Evolutionary conservation across 495 filamentous ascomycete genomes (phyloP).

Genomic region (Amniculicola lignicola): DNA sequence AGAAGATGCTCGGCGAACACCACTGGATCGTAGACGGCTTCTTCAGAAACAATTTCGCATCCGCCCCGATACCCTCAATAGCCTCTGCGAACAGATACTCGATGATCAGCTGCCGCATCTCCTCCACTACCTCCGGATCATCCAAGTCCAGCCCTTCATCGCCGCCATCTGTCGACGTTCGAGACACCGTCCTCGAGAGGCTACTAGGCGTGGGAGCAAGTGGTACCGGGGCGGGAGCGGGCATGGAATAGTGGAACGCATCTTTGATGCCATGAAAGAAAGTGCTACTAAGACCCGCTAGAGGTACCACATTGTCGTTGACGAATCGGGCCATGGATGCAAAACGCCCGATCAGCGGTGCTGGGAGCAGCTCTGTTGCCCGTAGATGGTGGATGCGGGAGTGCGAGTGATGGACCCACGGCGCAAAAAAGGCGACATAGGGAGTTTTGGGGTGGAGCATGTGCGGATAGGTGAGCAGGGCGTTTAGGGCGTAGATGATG

Average conservation of each 20-base stretch:
- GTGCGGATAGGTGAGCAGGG: constrained; percentile 21
- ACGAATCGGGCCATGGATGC: constrained; percentile 18
- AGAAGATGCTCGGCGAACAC: constrained; percentile 5
- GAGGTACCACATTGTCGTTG: constrained; percentile 20
- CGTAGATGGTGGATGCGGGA: constrained; percentile 5
- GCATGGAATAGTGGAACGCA: background rate
- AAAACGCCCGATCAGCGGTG: constrained; percentile 21
- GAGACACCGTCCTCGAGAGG: background rate
- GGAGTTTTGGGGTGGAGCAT: constrained; percentile 25
- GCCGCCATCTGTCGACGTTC: background rate
- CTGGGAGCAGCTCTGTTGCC: constrained; percentile 18
- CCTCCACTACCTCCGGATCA: constrained; percentile 10
- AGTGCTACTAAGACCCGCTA: constrained; percentile 9
- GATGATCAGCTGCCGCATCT: constrained; percentile 16
- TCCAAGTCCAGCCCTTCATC: background rate
- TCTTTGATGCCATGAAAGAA: constrained; percentile 15
- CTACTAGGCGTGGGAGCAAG: background rate
- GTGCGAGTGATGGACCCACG: constrained; percentile 30
- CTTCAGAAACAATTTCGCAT: constrained; percentile 17
- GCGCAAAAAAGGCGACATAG: constrained; percentile 27
- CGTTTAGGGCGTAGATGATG: constrained; percentile 30
- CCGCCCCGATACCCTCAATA: constrained; percentile 18
- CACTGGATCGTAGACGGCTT: constrained; percentile 6
- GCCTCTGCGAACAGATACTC: constrained; percentile 23
- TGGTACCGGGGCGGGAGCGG: constrained; percentile 2